Evolutionary conservation across 768 basidiomycete species (phyloP).

Genomic region (Dendrothele bispora): DNA sequence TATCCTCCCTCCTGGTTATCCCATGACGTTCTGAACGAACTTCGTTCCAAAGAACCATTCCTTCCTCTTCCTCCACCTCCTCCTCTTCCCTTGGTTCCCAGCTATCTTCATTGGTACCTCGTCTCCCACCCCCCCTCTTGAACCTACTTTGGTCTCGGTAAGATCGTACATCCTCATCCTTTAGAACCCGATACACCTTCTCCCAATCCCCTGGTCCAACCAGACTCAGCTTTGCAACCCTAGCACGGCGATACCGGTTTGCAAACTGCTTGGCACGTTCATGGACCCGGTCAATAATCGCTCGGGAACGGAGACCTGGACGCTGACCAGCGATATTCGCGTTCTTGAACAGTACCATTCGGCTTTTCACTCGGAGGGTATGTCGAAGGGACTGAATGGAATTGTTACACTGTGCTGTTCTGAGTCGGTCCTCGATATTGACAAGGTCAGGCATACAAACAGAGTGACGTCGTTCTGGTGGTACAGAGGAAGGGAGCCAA

Average conservation of each 20-base stretch:
- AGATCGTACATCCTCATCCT: neutral
- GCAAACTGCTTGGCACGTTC: neutral
- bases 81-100: no score
- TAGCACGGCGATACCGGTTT: neutral
- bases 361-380: neutral
- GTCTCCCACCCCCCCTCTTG: neutral
- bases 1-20: neutral
- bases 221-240: neutral
- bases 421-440: neutral
- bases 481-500: neutral
- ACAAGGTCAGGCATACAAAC: neutral
- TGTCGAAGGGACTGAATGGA: neutral
- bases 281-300: neutral
- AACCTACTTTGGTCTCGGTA: neutral
- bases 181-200: neutral
- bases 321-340: constrained; percentile 4
- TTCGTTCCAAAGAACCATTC: neutral
- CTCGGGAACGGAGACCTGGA: neutral
- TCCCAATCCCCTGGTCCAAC: neutral
- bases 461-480: neutral
- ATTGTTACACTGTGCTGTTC: neutral
- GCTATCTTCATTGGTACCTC: no score
- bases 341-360: constrained; percentile 5
- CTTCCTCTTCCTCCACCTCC: neutral
- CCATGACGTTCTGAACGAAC: neutral